Evolutionary conservation across 768 basidiomycete species (phyloP).

Genomic region (Russula sp.): DNA sequence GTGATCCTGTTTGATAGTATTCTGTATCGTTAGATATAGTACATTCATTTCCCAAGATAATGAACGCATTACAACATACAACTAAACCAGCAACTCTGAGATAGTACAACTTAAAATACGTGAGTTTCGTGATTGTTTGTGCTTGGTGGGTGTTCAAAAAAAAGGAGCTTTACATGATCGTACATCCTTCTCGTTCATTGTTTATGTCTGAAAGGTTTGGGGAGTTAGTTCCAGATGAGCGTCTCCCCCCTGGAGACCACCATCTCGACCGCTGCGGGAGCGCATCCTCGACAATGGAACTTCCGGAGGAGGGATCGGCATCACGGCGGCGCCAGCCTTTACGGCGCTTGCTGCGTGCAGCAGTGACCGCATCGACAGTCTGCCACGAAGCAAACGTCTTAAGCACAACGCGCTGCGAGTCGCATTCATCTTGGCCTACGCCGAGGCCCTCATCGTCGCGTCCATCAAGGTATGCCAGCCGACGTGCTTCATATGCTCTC

Average conservation of each 20-base stretch:
- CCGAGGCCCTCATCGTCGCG: conserved; percentile 60
- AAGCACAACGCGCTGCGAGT: conserved; percentile 59
- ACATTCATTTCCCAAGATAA: background rate
- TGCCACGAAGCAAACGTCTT: conserved; percentile 87
- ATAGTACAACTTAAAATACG: conserved; percentile 19
- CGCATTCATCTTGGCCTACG: conserved; percentile 76
- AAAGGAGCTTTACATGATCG: conserved; percentile 47
- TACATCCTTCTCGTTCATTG: conserved; percentile 53
- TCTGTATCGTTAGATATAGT: background rate
- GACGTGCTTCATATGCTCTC: conserved; percentile 66
- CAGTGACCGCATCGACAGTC: conserved; percentile 69
- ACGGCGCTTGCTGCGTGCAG: conserved; percentile 57
- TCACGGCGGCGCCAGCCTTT: conserved; percentile 39
- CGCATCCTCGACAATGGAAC: conserved; percentile 28
- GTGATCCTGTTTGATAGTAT: background rate
- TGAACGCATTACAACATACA: conserved; percentile 1
- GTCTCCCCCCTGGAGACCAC: conserved; percentile 51
- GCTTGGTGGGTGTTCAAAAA: conserved; percentile 7
- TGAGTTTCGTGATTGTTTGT: background rate
- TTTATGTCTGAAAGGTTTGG: conserved; percentile 36
- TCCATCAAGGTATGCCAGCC: conserved; percentile 62
- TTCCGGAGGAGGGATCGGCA: conserved; percentile 33
- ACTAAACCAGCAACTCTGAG: conserved; percentile 27
- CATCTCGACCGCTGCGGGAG: conserved; percentile 29
- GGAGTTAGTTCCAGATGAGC: conserved; percentile 43